A percentile compares a stretch with the other conserved stretches of the same genome.
These are phyloP conservation scores for Tripterygium wilfordii DNA, from an alignment of 177 flowering plant genomes.

Conservation along the genomic window DNA sequence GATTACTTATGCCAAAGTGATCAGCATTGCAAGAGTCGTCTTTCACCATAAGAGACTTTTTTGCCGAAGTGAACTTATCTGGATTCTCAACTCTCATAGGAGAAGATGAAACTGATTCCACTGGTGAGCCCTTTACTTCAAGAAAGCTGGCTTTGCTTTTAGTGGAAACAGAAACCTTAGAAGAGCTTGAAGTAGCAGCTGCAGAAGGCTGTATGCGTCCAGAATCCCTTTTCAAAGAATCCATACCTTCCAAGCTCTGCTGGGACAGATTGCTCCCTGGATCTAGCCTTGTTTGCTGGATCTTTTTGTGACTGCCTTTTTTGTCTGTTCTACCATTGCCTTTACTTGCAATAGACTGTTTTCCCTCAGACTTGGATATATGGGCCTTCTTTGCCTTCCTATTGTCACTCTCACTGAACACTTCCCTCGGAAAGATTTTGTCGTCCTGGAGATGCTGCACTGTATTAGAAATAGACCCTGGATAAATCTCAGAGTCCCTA, in stretches of 20 bases:
- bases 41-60: constrained; percentile 28
- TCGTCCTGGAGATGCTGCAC: constrained; percentile 14
- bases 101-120: constrained; percentile 93
- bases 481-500: constrained; percentile 15
- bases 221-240: constrained; percentile 44
- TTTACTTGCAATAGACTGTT: constrained; percentile 28
- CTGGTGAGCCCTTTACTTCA: constrained; percentile 83
- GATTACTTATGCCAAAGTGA: constrained; percentile 23
- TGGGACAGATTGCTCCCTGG: constrained; percentile 20
- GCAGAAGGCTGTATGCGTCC: constrained; percentile 37
- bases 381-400: constrained; percentile 39
- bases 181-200: constrained; percentile 92
- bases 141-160: constrained; percentile 47
- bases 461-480: constrained; percentile 10
- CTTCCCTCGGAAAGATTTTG: constrained; percentile 15
- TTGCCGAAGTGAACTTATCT: constrained; percentile 40
- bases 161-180: constrained; percentile 76
- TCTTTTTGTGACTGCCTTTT: constrained; percentile 22
- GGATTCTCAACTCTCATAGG: constrained; percentile 57
- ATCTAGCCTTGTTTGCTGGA: constrained; percentile 21
- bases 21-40: constrained; percentile 31
- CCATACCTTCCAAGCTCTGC: constrained; percentile 35
- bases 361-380: constrained; percentile 28
- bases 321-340: constrained; percentile 20
- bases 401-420: constrained; percentile 25